Percentiles rank a stretch among this genome's conserved stretches.
phyloP scores from a whole-genome alignment of 192 early-diverging fungal genomes.

The Allomyces arbusculus region DNA sequence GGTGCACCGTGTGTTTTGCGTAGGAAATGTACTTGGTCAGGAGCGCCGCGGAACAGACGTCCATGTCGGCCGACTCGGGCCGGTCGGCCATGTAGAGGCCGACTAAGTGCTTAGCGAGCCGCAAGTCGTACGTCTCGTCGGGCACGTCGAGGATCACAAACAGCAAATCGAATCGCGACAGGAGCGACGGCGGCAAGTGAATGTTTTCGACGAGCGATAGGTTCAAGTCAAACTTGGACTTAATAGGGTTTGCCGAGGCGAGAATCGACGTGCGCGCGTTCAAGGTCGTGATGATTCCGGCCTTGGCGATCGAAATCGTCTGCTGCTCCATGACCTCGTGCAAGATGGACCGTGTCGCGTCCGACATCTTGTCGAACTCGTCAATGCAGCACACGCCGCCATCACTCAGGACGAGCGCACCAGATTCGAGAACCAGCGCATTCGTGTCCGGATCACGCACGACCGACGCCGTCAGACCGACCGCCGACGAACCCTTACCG shows the following conservation, averaged over 20 bases:
- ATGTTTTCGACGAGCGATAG: slow-evolving; percentile 71
- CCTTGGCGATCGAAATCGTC: slow-evolving; percentile 94
- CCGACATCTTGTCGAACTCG: slow-evolving; percentile 98
- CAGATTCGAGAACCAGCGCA: slow-evolving; percentile 88
- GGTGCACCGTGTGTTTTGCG: slow-evolving; percentile 46
- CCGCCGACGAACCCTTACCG: slow-evolving; percentile 89
- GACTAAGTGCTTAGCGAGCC: slow-evolving; percentile 73
- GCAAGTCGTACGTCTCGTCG: slow-evolving; percentile 65
- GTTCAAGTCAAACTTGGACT: slow-evolving; percentile 68
- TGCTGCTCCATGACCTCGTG: slow-evolving; percentile 99
- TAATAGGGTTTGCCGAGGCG: slow-evolving; percentile 84
- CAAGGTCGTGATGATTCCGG: slow-evolving; percentile 91
- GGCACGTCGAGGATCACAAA: slow-evolving; percentile 80
- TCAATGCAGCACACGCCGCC: slow-evolving; percentile 95
- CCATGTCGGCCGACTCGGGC: slow-evolving; percentile 1
- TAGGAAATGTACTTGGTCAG: slow-evolving; percentile 86
- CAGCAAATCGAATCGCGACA: slow-evolving; percentile 89
- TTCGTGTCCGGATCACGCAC: slow-evolving; percentile 87
- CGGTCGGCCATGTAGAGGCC: slow-evolving; percentile 59
- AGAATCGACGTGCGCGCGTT: slow-evolving; percentile 92
- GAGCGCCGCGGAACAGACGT: slow-evolving; percentile 3
- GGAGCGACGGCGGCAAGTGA: slow-evolving; percentile 74
- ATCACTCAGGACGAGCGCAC: slow-evolving; percentile 86
- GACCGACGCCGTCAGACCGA: slow-evolving; percentile 88
- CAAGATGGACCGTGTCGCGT: slow-evolving; percentile 73